These are phyloP conservation scores for Picocystis sp. DNA, from an alignment of 163 green algal genomes.

Conservation along the genomic window DNA sequence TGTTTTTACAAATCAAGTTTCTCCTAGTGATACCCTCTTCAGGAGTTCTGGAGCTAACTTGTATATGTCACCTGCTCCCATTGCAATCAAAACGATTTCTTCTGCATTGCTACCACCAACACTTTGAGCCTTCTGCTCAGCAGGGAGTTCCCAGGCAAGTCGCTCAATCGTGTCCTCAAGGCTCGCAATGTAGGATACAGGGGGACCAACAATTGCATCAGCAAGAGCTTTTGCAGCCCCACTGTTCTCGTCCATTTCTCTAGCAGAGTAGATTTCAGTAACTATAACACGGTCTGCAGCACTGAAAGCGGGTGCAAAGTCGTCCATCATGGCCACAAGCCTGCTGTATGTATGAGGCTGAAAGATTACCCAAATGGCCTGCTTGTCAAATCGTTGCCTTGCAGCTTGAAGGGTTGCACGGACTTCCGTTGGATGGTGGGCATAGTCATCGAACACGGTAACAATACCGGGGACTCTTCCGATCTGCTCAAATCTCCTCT, in stretches of 20 bases:
- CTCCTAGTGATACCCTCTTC: too few relatives aligned
- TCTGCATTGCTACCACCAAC: too few relatives aligned
- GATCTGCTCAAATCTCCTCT: slow-evolving; percentile 19
- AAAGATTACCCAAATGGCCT: slow-evolving; percentile 23
- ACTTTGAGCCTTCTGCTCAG: too few relatives aligned
- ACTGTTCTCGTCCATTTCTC: neutral
- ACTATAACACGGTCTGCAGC: slow-evolving; percentile 21
- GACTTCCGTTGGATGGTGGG: slow-evolving; percentile 28
- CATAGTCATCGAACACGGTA: slow-evolving; percentile 22
- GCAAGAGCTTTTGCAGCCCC: too few relatives aligned
- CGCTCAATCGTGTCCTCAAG: too few relatives aligned
- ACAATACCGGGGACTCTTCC: neutral
- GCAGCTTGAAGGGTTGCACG: slow-evolving; percentile 16
- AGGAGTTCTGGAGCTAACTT: too few relatives aligned
- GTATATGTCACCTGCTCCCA: too few relatives aligned
- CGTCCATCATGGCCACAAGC: slow-evolving; percentile 2
- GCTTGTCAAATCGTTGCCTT: slow-evolving; percentile 13
- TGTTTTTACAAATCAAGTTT: too few relatives aligned
- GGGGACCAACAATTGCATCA: too few relatives aligned
- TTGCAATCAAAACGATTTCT: too few relatives aligned
- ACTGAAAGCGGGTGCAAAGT: slow-evolving; percentile 14
- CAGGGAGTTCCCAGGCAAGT: too few relatives aligned
- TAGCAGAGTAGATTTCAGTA: slow-evolving; percentile 11
- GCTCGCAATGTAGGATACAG: too few relatives aligned
- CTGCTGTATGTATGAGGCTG: slow-evolving; percentile 19